phyloP scores from a whole-genome alignment of 139 green algal genomes.

The Chlorella ohadii region DNA sequence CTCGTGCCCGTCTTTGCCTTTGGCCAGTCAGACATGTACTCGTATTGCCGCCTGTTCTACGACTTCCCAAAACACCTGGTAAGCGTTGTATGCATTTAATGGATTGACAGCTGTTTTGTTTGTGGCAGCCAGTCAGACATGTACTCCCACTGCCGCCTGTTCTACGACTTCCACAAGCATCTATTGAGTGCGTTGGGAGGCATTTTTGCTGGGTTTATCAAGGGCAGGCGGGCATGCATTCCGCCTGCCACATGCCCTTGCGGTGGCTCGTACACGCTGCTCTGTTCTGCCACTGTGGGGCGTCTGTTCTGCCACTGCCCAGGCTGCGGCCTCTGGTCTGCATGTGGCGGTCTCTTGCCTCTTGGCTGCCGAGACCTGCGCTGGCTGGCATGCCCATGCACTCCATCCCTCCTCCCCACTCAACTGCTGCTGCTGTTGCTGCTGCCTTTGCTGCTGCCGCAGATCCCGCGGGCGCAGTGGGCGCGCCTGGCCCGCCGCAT shows the following conservation, averaged over 20 bases:
- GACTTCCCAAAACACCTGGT: conserved; percentile 37
- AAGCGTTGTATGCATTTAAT: conserved; percentile 1
- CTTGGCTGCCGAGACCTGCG: no score
- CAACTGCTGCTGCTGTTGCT: no score
- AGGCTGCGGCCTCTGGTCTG: no score
- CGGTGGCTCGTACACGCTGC: no score
- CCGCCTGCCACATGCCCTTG: background rate
- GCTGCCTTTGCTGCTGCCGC: no score
- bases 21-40: conserved; percentile 82
- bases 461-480: conserved; percentile 9
- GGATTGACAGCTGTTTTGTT: no score
- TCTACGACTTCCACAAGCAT: conserved; percentile 40
- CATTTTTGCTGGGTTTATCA: no score
- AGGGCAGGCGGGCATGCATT: background rate
- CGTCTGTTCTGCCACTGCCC: no score
- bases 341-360: no score
- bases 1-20: conserved; percentile 91
- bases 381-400: background rate
- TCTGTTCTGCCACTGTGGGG: no score
- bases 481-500: conserved; percentile 30
- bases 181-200: background rate
- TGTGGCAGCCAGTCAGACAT: conserved; percentile 79
- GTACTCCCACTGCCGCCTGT: conserved; percentile 62
- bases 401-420: background rate
- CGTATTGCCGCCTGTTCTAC: conserved; percentile 46